A percentile compares a stretch with the other conserved stretches of the same genome.
These are phyloP conservation scores for Chytriomyces sp. DNA, from an alignment of 192 early-diverging fungal genomes.

Conservation along the genomic window DNA sequence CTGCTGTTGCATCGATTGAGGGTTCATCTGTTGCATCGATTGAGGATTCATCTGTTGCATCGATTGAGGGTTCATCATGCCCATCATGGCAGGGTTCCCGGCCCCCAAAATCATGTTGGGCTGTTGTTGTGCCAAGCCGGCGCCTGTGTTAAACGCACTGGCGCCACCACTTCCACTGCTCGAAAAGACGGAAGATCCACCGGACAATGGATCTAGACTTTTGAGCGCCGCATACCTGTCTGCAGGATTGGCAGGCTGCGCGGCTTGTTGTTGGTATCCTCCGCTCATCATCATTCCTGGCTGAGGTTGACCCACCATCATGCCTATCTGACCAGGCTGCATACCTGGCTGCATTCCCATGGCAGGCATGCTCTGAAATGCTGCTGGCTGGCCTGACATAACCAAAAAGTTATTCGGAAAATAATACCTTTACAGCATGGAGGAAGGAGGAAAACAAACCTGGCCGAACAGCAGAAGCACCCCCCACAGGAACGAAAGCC, in stretches of 20 bases:
- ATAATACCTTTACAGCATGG: not conserved
- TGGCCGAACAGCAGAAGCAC: not conserved
- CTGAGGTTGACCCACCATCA: slow-evolving; percentile 8
- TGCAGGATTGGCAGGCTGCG: not conserved
- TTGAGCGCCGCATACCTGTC: slow-evolving; percentile 25
- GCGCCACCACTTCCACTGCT: not conserved
- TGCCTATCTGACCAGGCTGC: slow-evolving; percentile 25
- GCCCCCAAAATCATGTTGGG: too few relatives aligned
- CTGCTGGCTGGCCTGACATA: too few relatives aligned
- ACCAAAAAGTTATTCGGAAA: not conserved
- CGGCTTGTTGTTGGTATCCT: slow-evolving; percentile 13
- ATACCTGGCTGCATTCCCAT: slow-evolving; percentile 33
- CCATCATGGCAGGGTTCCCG: too few relatives aligned
- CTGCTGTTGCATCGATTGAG: slow-evolving; percentile 2
- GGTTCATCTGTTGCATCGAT: too few relatives aligned
- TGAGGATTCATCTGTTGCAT: too few relatives aligned
- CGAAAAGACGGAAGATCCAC: slow-evolving; percentile 18
- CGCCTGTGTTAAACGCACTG: not conserved
- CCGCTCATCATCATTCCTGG: slow-evolving; percentile 7
- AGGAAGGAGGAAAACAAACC: not conserved
- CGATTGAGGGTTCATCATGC: too few relatives aligned
- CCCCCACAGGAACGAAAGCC: slow-evolving; percentile 30
- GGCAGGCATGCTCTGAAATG: not conserved
- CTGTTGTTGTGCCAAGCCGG: too few relatives aligned
- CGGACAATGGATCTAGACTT: slow-evolving; percentile 21